Percentiles rank a stretch among this genome's conserved stretches.
phyloP scores from a whole-genome alignment of 345 rosid species.

The Sonneratia caseolaris region DNA sequence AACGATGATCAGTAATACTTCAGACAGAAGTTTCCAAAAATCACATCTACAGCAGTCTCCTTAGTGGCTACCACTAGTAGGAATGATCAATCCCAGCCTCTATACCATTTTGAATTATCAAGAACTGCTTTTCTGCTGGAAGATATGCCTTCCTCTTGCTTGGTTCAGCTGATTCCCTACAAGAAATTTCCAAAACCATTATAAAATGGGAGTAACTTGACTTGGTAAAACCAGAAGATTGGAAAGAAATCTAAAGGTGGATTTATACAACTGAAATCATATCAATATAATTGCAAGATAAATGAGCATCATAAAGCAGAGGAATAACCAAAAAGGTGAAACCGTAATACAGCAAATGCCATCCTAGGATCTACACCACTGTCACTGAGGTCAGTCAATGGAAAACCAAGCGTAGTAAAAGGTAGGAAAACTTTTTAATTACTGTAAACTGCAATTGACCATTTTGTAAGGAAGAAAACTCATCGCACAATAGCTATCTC shows the following conservation, averaged over 20 bases:
- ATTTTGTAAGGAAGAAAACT: too few species aligned
- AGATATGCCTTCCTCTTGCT: too few species aligned
- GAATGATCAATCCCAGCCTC: background rate
- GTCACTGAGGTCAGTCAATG: background rate
- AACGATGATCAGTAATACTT: background rate
- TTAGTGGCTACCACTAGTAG: background rate
- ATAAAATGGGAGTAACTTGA: background rate
- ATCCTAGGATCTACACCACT: background rate
- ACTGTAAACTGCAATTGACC: too few species aligned
- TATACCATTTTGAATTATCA: too few species aligned
- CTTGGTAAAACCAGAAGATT: background rate
- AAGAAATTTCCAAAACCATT: background rate
- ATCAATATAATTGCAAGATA: background rate
- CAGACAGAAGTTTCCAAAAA: background rate
- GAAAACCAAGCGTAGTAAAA: background rate
- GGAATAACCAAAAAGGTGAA: background rate
- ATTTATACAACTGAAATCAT: background rate
- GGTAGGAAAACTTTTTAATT: background rate
- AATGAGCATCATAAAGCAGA: background rate
- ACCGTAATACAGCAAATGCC: background rate
- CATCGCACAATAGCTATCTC: background rate
- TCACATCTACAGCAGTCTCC: background rate
- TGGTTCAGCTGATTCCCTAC: too few species aligned
- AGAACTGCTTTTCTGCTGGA: too few species aligned
- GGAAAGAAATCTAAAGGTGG: background rate